Conservation (phyloP, 208 protist genomes). For the Spongospora subterranea region DNA sequence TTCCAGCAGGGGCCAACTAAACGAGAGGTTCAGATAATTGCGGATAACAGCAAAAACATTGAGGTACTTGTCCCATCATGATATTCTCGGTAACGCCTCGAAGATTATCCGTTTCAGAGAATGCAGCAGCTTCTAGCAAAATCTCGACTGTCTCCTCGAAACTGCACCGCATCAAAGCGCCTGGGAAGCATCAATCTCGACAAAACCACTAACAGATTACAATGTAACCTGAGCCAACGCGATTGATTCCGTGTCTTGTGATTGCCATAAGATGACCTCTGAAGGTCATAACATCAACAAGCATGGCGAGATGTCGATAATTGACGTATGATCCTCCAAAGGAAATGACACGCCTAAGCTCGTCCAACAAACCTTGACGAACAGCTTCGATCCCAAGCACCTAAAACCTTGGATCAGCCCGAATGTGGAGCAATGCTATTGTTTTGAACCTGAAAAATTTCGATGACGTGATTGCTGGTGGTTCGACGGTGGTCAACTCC, state of each 20-base stretch:
- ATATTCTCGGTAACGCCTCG: slow-evolving; percentile 90
- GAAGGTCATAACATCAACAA: slow-evolving; percentile 98
- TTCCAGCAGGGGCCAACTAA: slow-evolving; percentile 91
- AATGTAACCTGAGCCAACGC: slow-evolving; percentile 81
- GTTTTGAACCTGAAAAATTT: slow-evolving; percentile 82
- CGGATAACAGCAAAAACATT: background rate
- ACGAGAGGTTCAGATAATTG: background rate
- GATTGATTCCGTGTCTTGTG: slow-evolving; percentile 93
- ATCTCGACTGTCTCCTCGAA: slow-evolving; percentile 99
- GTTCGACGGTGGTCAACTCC: slow-evolving; percentile 89
- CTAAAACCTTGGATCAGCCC: background rate
- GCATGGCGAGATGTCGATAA: slow-evolving; percentile 94
- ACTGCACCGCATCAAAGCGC: slow-evolving; percentile 95
- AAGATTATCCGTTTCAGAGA: slow-evolving; percentile 91
- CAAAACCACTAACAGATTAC: background rate
- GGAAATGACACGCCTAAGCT: slow-evolving; percentile 73
- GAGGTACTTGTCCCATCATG: slow-evolving; percentile 90
- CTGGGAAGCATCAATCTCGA: background rate
- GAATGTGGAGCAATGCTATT: background rate
- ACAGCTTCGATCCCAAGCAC: slow-evolving; percentile 93
- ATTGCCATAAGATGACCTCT: slow-evolving; percentile 88
- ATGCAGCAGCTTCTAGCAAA: slow-evolving; percentile 94
- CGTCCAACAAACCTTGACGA: slow-evolving; percentile 73
- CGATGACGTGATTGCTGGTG: slow-evolving; percentile 96
- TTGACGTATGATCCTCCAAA: slow-evolving; percentile 94